Conservation (phyloP, 805 yeast species). For the Saccharomyces eubayanus region DNA sequence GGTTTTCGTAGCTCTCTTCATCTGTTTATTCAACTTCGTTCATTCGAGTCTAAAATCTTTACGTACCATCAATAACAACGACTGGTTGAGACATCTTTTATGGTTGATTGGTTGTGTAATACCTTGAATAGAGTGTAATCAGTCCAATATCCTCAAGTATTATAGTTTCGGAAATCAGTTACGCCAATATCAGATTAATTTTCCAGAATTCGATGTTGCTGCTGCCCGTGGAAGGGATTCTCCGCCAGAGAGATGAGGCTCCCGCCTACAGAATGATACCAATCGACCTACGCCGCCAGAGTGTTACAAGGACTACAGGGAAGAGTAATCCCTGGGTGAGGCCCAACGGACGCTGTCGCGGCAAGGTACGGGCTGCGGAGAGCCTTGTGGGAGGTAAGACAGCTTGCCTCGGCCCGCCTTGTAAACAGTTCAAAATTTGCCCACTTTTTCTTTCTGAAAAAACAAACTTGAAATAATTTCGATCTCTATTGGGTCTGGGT, state of each 20-base stretch:
- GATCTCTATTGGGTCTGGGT: background rate
- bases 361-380: background rate
- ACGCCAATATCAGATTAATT: background rate
- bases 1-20: background rate
- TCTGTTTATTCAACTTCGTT: background rate
- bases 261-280: background rate
- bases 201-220: background rate
- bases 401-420: background rate
- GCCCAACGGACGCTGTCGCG: background rate
- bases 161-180: background rate
- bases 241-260: background rate
- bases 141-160: background rate
- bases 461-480: no score
- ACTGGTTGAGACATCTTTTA: constrained; percentile 66
- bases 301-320: background rate
- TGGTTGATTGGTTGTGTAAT: constrained; percentile 18
- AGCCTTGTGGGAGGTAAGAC: background rate
- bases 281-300: background rate
- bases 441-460: background rate
- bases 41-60: background rate
- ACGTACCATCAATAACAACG: constrained; percentile 93
- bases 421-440: background rate
- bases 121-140: background rate
- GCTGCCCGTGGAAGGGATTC: background rate
- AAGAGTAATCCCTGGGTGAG: background rate